phyloP scores from a whole-genome alignment of 257 asterid genomes.

The Solanum habrochaites region DNA sequence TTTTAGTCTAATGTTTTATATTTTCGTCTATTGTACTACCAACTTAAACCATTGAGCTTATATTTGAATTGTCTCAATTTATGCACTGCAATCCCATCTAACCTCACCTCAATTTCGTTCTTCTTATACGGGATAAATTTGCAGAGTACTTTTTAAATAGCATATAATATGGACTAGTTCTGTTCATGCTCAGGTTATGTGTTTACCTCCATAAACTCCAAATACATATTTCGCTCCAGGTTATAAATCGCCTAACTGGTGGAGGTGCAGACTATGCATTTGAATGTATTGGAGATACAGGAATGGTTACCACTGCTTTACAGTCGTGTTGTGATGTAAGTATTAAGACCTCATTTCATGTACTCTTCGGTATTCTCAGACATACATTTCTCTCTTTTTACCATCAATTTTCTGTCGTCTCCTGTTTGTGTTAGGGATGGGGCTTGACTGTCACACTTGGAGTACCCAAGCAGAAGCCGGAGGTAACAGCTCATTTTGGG shows the following conservation, averaged over 20 bases:
- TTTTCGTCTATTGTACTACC: background rate
- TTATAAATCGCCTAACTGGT: slow-evolving; percentile 55
- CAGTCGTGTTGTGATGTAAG: slow-evolving; percentile 82
- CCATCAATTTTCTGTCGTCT: background rate
- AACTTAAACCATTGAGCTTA: background rate
- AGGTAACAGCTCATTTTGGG: slow-evolving; percentile 65
- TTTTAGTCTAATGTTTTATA: background rate
- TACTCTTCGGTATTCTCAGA: background rate
- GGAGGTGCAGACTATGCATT: slow-evolving; percentile 94
- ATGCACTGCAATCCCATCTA: background rate
- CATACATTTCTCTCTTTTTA: background rate
- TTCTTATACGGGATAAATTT: background rate
- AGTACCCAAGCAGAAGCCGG: slow-evolving; percentile 80
- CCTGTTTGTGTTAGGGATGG: slow-evolving; percentile 57
- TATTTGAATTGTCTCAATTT: background rate
- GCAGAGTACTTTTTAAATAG: background rate
- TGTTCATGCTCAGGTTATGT: background rate
- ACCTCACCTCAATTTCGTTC: background rate
- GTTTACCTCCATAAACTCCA: background rate
- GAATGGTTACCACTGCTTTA: slow-evolving; percentile 59
- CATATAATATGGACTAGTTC: background rate
- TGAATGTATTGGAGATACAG: slow-evolving; percentile 94
- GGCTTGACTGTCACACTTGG: slow-evolving; percentile 91
- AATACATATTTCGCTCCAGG: slow-evolving; percentile 24
- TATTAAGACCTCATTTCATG: background rate